Conservation (phyloP, 192 early-diverging fungal genomes). For the Coemansia sp. region DNA sequence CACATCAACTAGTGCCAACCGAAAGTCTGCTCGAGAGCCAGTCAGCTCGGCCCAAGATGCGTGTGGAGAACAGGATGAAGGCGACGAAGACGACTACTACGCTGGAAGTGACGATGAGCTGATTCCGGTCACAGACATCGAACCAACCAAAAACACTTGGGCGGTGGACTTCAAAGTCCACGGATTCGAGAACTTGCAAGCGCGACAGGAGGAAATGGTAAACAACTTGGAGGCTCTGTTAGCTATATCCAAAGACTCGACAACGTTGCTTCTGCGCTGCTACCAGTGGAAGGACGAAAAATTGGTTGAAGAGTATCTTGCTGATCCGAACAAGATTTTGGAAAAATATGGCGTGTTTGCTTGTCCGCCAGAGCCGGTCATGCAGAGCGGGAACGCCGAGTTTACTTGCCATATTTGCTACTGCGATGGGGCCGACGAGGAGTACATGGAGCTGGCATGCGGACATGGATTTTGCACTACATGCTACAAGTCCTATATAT, state of each 20-base stretch:
- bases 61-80: constrained; percentile 6
- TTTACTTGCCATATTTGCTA: constrained; percentile 92
- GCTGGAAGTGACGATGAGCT: constrained; percentile 22
- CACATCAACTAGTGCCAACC: not conserved
- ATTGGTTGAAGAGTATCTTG: constrained; percentile 34
- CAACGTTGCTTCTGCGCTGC: constrained; percentile 30
- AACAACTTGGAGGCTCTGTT: constrained; percentile 26
- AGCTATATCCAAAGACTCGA: constrained; percentile 25
- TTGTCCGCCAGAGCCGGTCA: constrained; percentile 3
- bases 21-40: constrained; percentile 7
- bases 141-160: constrained; percentile 25
- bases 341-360: constrained; percentile 17
- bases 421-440: constrained; percentile 37
- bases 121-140: not conserved
- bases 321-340: constrained; percentile 20
- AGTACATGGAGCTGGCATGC: constrained; percentile 67
- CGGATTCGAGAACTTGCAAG: constrained; percentile 9
- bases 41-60: constrained; percentile 5
- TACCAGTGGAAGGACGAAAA: constrained; percentile 39
- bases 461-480: constrained; percentile 79
- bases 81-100: constrained; percentile 25
- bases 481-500: constrained; percentile 83
- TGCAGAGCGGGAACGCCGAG: constrained; percentile 16
- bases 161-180: constrained; percentile 40
- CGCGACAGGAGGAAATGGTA: constrained; percentile 25